Percentiles rank a stretch among this genome's conserved stretches.
These are phyloP conservation scores for Moricandia moricandioides DNA, from an alignment of 345 rosid species.

Conservation along the genomic window DNA sequence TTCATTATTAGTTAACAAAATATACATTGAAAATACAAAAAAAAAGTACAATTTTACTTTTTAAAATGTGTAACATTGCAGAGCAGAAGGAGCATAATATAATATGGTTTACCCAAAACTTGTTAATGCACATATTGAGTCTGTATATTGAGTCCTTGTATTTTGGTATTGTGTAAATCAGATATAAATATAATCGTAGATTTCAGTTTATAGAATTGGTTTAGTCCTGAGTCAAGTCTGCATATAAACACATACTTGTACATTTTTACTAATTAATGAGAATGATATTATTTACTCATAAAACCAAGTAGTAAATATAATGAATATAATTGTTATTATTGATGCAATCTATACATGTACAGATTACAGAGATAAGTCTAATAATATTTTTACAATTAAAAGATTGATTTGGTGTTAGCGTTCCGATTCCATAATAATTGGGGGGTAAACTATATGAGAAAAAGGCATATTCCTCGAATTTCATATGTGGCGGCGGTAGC, in stretches of 20 bases:
- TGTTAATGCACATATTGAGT: no score
- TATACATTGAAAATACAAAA: no score
- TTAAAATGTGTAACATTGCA: no score
- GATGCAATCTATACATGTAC: background rate
- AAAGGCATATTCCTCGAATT: conserved; percentile 30
- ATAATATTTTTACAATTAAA: background rate
- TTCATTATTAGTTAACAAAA: no score
- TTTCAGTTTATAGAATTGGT: background rate
- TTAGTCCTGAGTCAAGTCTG: background rate
- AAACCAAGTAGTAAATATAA: no score
- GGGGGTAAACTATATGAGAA: background rate
- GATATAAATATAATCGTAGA: background rate
- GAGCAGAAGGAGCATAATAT: no score
- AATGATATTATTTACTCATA: background rate
- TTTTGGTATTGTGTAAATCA: no score
- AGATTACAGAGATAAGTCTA: background rate
- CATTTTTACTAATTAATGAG: background rate
- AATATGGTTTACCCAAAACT: no score
- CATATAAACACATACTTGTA: background rate
- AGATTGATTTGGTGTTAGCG: background rate
- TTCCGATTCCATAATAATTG: background rate
- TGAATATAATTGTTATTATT: background rate
- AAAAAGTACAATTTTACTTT: no score
- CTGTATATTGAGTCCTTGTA: no score
- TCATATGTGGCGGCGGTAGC: conserved; percentile 28